Conservation (phyloP, 2,329 filamentous ascomycete species). For the Scolecobasidium constrictum region DNA sequence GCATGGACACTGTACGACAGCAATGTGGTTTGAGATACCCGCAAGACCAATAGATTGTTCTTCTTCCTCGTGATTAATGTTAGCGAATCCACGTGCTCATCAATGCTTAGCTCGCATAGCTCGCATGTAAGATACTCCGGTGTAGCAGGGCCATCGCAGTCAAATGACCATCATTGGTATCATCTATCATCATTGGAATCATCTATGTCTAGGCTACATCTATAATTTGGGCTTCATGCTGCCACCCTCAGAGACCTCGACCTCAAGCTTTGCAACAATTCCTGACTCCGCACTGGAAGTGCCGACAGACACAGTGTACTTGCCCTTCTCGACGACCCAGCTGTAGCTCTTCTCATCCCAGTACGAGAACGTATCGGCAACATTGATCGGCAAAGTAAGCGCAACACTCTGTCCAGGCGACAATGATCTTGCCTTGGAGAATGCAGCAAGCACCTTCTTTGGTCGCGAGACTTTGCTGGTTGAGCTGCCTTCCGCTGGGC, state of each 20-base stretch:
- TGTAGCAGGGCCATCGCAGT: too few relatives aligned
- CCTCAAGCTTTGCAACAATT: too few relatives aligned
- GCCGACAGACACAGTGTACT: not conserved
- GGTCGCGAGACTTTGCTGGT: conserved; percentile 58
- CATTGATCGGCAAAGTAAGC: not conserved
- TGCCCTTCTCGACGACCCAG: not conserved
- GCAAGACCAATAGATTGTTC: too few relatives aligned
- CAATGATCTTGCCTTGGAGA: conserved; percentile 53
- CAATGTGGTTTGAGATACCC: too few relatives aligned
- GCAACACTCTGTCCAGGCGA: conserved; percentile 45
- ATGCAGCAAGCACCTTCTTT: conserved; percentile 54
- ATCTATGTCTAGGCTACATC: too few relatives aligned
- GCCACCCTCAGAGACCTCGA: too few relatives aligned
- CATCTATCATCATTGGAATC: too few relatives aligned
- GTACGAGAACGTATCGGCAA: not conserved
- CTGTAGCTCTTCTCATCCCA: not conserved
- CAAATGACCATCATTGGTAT: too few relatives aligned
- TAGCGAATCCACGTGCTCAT: too few relatives aligned
- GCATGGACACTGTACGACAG: conserved; percentile 37
- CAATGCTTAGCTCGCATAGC: too few relatives aligned
- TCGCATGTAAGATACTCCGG: too few relatives aligned
- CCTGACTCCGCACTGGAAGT: not conserved
- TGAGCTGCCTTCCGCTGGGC: conserved; percentile 41
- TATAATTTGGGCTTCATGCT: not conserved
- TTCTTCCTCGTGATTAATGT: too few relatives aligned